These are phyloP conservation scores for Hericium alpestre DNA, from an alignment of 768 basidiomycete genomes.

Conservation along the genomic window DNA sequence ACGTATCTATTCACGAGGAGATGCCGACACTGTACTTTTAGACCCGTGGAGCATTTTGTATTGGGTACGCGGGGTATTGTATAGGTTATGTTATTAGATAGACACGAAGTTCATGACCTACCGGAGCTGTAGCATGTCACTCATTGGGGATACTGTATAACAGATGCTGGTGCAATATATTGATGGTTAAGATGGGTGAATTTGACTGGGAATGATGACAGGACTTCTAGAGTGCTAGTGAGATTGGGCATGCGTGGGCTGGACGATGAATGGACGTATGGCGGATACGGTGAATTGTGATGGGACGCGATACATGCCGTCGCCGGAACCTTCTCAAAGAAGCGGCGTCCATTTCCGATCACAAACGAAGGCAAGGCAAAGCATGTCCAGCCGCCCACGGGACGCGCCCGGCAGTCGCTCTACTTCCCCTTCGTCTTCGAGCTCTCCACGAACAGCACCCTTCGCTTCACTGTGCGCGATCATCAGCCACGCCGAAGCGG, in stretches of 20 bases:
- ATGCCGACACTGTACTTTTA: not conserved
- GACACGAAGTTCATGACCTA: no score
- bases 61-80: not conserved
- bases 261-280: not conserved
- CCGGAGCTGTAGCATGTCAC: no score
- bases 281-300: no score
- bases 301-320: no score
- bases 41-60: not conserved
- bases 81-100: not conserved
- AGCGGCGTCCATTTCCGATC: no score
- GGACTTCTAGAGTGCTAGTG: not conserved
- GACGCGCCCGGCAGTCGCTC: not conserved
- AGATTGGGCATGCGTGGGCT: not conserved
- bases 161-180: not conserved
- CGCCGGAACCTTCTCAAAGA: no score
- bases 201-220: not conserved
- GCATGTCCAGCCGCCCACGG: not conserved
- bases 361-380: no score
- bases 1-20: not conserved
- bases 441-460: conserved; percentile 73
- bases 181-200: not conserved
- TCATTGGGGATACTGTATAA: not conserved
- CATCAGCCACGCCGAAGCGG: not conserved
- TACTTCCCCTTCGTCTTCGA: conserved; percentile 47
- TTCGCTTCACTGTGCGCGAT: conserved; percentile 40